Percentiles rank a stretch among this genome's conserved stretches.
Evolutionary conservation across 2,329 filamentous ascomycete genomes (phyloP).

Genomic region (Pseudogymnoascus sp.): DNA sequence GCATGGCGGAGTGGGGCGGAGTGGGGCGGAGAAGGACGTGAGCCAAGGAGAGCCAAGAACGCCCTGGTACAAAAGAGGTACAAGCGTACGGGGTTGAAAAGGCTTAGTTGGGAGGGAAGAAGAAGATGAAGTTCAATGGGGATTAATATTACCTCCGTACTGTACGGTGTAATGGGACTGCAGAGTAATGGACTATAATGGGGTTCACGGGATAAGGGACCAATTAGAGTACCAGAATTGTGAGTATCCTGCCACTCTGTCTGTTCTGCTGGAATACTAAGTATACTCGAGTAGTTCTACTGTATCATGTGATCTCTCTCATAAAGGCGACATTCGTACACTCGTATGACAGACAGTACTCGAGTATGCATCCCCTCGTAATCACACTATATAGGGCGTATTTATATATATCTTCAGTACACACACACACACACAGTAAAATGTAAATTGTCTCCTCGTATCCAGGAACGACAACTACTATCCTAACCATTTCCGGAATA

Average conservation of each 20-base stretch:
- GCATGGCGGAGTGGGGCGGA: not conserved
- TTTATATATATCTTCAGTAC: not conserved
- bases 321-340: no score
- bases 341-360: no score
- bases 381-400: not conserved
- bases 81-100: not conserved
- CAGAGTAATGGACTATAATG: not conserved
- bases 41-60: not conserved
- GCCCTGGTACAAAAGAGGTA: not conserved
- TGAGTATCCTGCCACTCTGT: no score
- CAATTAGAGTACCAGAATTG: not conserved
- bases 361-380: not conserved
- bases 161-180: no score
- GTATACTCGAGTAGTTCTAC: no score
- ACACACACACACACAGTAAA: no score
- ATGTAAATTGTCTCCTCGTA: not conserved
- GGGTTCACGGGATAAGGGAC: not conserved
- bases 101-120: not conserved
- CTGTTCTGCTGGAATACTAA: no score
- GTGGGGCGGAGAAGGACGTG: not conserved
- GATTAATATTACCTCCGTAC: no score
- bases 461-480: no score
- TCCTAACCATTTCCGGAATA: not conserved
- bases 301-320: conserved; percentile 3
- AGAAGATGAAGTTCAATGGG: no score